Evolutionary conservation across 2,329 filamentous ascomycete species (phyloP).

Genomic region (Beauveria caledonica): DNA sequence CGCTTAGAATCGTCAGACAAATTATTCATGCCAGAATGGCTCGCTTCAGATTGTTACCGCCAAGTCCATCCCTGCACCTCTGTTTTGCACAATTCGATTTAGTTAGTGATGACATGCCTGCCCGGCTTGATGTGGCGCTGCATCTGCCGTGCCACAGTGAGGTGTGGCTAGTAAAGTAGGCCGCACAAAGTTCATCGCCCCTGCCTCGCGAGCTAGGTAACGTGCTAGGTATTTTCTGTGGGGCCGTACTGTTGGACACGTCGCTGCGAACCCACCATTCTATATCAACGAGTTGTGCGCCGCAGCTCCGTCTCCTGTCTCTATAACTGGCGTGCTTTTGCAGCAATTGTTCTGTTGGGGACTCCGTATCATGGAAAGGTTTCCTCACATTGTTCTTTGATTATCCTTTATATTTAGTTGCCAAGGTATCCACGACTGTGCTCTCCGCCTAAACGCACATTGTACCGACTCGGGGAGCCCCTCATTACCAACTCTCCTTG

Average conservation of each 20-base stretch:
- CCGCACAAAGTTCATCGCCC: background rate
- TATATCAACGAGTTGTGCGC: background rate
- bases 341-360: background rate
- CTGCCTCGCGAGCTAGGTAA: background rate
- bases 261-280: conserved; percentile 3
- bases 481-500: background rate
- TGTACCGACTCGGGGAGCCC: conserved; percentile 1
- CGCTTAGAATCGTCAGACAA: background rate
- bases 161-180: background rate
- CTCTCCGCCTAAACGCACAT: background rate
- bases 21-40: background rate
- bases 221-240: background rate
- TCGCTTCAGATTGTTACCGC: background rate
- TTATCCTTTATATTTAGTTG: background rate
- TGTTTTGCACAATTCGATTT: background rate
- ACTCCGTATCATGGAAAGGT: background rate
- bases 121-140: background rate
- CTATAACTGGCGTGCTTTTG: background rate
- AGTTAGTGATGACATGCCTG: background rate
- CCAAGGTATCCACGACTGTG: background rate
- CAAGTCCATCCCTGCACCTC: background rate
- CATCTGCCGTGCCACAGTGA: background rate
- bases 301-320: background rate
- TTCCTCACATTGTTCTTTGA: no score
- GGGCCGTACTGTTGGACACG: conserved; percentile 3